Percentiles rank a stretch among this genome's conserved stretches.
Conservation (phyloP, 2,329 filamentous ascomycete genomes). For the Nemania sp. region DNA sequence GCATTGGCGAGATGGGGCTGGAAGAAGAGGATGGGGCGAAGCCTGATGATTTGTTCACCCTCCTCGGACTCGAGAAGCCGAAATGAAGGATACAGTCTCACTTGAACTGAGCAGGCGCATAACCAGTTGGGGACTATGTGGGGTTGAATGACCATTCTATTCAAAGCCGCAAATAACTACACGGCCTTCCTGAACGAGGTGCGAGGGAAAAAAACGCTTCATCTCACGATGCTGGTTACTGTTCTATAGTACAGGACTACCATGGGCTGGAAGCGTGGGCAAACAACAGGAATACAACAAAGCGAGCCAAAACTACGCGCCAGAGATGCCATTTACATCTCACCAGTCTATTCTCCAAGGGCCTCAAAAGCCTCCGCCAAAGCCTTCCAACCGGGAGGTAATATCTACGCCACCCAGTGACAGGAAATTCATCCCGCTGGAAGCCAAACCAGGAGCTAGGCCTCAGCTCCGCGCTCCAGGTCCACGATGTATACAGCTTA, state of each 20-base stretch:
- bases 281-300: slow-evolving; percentile 1
- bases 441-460: too few species aligned
- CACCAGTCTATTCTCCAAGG: slow-evolving; percentile 3
- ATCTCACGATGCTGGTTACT: slow-evolving; percentile 8
- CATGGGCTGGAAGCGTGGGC: not conserved
- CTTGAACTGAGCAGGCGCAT: slow-evolving; percentile 2
- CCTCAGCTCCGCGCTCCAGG: too few species aligned
- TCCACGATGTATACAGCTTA: too few species aligned
- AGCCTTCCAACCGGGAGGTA: slow-evolving; percentile 19
- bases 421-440: too few species aligned
- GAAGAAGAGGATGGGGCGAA: slow-evolving; percentile 62
- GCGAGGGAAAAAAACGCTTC: slow-evolving; percentile 8
- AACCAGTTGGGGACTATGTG: too few species aligned
- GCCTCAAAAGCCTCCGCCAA: slow-evolving; percentile 19
- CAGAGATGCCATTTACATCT: slow-evolving; percentile 18
- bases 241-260: slow-evolving; percentile 24
- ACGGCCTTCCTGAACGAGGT: not conserved
- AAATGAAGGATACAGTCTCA: slow-evolving; percentile 14
- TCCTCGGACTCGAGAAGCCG: slow-evolving; percentile 50
- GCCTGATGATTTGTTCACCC: slow-evolving; percentile 51
- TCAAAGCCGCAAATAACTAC: slow-evolving; percentile 6
- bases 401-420: too few species aligned
- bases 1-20: slow-evolving; percentile 68
- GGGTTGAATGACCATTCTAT: too few species aligned
- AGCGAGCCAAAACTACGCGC: slow-evolving; percentile 12